phyloP scores from a whole-genome alignment of 257 asterid species.

The Solanum ossicruentum region DNA sequence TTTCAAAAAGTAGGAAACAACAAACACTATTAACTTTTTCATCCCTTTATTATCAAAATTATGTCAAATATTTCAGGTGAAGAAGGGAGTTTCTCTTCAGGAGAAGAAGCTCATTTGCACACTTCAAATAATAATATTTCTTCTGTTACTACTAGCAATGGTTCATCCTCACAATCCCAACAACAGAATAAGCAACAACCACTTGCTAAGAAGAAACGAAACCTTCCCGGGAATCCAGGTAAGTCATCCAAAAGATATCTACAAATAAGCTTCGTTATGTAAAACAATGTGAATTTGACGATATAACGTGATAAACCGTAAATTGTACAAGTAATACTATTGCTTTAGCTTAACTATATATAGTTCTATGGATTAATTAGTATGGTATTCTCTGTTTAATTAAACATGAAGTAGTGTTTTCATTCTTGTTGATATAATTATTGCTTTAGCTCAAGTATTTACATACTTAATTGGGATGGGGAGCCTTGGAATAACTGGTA shows the following conservation, averaged over 20 bases:
- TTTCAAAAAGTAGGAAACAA: background rate
- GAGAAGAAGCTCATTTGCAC: conserved; percentile 9
- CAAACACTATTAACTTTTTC: background rate
- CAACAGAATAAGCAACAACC: conserved; percentile 10
- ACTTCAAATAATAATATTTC: background rate
- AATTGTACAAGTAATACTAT: background rate
- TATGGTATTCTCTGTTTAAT: background rate
- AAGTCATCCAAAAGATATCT: background rate
- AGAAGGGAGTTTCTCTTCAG: conserved; percentile 41
- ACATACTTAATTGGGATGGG: background rate
- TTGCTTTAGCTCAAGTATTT: background rate
- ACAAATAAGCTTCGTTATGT: background rate
- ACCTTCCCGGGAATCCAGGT: conserved; percentile 40
- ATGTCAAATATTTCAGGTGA: conserved; percentile 27
- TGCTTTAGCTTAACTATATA: background rate
- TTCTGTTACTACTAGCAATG: conserved; percentile 12
- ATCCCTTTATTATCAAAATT: background rate
- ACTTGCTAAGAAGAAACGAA: conserved; percentile 25
- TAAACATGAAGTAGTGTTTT: background rate
- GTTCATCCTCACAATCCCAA: conserved; percentile 16
- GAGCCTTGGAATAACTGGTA: too few species aligned
- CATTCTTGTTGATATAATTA: background rate
- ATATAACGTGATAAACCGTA: background rate
- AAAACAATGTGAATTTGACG: background rate
- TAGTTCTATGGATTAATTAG: background rate